Base-by-base conservation (phyloP, 176 grass and related monocot genomes). In the Avena sativa region DNA sequence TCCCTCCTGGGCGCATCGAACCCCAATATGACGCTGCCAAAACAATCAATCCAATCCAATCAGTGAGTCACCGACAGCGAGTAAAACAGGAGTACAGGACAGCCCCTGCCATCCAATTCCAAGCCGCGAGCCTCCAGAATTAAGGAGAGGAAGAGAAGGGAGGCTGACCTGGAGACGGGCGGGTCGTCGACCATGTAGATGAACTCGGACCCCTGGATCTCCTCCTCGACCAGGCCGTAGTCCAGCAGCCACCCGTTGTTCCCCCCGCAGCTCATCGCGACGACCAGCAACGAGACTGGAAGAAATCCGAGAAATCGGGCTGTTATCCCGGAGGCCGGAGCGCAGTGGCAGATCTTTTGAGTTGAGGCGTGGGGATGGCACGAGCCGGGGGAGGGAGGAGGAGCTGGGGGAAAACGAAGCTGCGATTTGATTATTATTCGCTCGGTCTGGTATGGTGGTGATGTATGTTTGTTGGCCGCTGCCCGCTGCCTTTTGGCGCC, bases 181-280 rank as follows among this genome's bases (percentile, higher is more conserved):
- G 89, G 91, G 74, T 93, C 91, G 69, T 93, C 94, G 17, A 85
- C 85, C 89, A 93, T 93, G 86, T 93, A 96, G 21, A 96, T 82
- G 84, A 96, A 88, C 26, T 96, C 91, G 12, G 91, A 86, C 9
- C 76, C 87, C 79, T 91, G 87, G 87, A 89, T 80, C 53, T 91
- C 91, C 76, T 96, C 91, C 64, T 91, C 91, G 12, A 87, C 59
- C 25, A 90, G 84, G 20, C 89, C 94, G 80, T 93, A 96, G 76
- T 96, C 87, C 61, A 96, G 83, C 80, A 96, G 87, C 94, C 94
- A 96, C 15, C 89, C 94, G 85, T 32, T 84, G 48, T 43, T 43
- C 21, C 44, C 89, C 12, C 65, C 74, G 63, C 86, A 86, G 86
- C 83, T 88, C 90, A 91, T 91, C 14, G 28, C 64, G 64, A 21